Conservation (phyloP, 495 filamentous ascomycete genomes). For the Penicillium pulvis region DNA sequence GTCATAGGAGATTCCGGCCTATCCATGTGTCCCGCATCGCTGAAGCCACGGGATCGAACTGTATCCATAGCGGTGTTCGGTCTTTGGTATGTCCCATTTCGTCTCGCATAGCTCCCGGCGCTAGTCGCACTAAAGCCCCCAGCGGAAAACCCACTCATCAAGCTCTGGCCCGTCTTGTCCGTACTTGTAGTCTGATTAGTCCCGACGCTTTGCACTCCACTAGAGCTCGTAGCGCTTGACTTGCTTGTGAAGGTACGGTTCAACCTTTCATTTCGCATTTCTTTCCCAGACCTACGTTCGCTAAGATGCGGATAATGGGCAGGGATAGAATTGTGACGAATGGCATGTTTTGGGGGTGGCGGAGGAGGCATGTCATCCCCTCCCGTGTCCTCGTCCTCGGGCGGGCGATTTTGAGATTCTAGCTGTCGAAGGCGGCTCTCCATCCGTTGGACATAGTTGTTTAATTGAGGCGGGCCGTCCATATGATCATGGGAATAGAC, state of each 20-base stretch:
- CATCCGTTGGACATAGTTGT: conserved; percentile 87
- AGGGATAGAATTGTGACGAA: conserved; percentile 49
- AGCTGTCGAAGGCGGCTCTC: conserved; percentile 75
- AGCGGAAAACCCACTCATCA: conserved; percentile 93
- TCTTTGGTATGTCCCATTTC: conserved; percentile 47
- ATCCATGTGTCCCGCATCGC: conserved; percentile 39
- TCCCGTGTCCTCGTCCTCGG: conserved; percentile 41
- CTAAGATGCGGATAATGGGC: conserved; percentile 42
- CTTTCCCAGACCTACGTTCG: conserved; percentile 80
- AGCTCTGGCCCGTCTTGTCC: conserved; percentile 73
- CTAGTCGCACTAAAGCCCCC: conserved; percentile 92
- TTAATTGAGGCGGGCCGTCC: conserved; percentile 67
- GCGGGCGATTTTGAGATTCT: conserved; percentile 59
- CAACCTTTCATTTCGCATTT: conserved; percentile 69
- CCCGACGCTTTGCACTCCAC: conserved; percentile 67
- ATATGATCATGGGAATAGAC: conserved; percentile 49
- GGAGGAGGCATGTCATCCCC: conserved; percentile 60
- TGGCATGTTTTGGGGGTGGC: conserved; percentile 61
- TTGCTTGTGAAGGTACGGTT: conserved; percentile 83
- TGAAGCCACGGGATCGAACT: conserved; percentile 44
- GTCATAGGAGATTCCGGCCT: conserved; percentile 74
- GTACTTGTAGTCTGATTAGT: conserved; percentile 75
- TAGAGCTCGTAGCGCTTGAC: conserved; percentile 75
- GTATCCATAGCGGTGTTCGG: conserved; percentile 56
- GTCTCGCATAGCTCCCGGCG: conserved; percentile 85